A percentile compares a stretch with the other conserved stretches of the same genome.
Evolutionary conservation across 495 filamentous ascomycete genomes (phyloP).

Genomic region (Pseudomonodictys pantanalensis): DNA sequence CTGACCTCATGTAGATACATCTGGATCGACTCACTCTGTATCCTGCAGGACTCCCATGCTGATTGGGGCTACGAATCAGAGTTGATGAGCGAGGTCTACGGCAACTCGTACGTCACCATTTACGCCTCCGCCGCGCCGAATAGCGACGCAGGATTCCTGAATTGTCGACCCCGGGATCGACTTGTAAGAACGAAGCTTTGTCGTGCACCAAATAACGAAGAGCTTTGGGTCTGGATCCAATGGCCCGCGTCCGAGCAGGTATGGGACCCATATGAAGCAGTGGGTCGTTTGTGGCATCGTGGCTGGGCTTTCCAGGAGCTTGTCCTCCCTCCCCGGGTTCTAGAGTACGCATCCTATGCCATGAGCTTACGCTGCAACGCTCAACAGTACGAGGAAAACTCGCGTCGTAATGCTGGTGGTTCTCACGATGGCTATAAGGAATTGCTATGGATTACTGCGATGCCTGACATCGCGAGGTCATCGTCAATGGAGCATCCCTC

Average conservation of each 20-base stretch:
- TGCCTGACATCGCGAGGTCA: background rate
- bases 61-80: background rate
- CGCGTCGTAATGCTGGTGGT: background rate
- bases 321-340: background rate
- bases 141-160: background rate
- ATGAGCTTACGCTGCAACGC: background rate
- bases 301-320: slow-evolving; percentile 3
- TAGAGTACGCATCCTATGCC: background rate
- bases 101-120: background rate
- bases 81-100: background rate
- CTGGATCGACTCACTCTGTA: background rate
- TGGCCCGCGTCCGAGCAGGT: background rate
- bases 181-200: background rate
- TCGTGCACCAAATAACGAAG: background rate
- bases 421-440: background rate
- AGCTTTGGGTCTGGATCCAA: background rate
- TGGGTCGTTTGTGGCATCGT: background rate
- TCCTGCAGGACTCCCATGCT: background rate
- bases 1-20: background rate
- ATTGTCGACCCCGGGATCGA: background rate
- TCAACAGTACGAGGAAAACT: too few relatives aligned
- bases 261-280: background rate
- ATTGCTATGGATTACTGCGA: background rate
- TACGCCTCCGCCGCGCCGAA: background rate
- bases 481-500: background rate